Evolutionary conservation across 805 yeast genomes (phyloP), one percentile per base, ranked within the genome.

Genomic region (Candida michaelii): DNA sequence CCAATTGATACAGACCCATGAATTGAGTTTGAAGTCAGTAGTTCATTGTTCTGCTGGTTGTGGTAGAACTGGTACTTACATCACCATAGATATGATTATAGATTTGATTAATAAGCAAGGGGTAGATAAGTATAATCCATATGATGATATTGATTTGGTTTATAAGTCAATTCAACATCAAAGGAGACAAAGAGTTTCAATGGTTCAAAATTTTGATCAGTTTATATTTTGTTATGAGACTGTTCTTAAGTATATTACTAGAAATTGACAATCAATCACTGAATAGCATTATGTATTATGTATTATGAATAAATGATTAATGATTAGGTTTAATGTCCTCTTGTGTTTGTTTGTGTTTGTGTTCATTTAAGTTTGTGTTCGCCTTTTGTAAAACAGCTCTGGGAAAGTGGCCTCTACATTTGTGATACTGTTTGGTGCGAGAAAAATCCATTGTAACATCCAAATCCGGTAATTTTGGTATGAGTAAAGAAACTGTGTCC

Each of bases 181-280:
- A 54, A 71, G 96, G 51, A 75, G 78, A 47, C 93, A 86, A 60
- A 65, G 96, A 50, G 71, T 87, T 18, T 81, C 89, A 4, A 87
- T 87, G 93, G 95, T 88, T 11, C 95, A 87, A 58, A 84, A 80
- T 54, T 71, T 86, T 45, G 80, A 83, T 45, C 96, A 87, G 61
- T 85, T 76, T 51, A 69, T 83, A 16, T 73, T 82, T 47, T 83
- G 91, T 59, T 87, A 88, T 60, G 93, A 88, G 47, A 68, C 79
- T 10, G 57, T 77, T n/a, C 42, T 63, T 13, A 42, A 55, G 32
- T 64, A 59, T 40, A 46, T 57, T 24, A 12, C 17, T 18, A 8
- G 23, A 6, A 5, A 21, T 6, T 8, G 5, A 6, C 8, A 8
- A 21, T 21, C 5, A 8, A 21, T 8, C 8, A 21, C 5, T 21